Base-by-base conservation (phyloP, 139 green algal genomes). In the Ostreobium quekettii region DNA sequence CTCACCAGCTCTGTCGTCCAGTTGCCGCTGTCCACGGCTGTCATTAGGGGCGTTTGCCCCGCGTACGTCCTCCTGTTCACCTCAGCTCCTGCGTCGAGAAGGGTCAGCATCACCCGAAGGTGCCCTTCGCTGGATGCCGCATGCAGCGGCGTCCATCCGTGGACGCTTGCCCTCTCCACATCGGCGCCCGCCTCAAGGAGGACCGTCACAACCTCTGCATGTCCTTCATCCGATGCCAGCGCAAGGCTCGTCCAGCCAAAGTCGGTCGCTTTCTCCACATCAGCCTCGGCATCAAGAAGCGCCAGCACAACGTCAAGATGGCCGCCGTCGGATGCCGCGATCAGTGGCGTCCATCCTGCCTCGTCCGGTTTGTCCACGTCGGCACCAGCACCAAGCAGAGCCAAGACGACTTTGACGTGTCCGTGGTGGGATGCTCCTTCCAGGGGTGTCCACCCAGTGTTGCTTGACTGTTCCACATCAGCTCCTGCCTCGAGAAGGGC, bases 331-430 rank as follows among this genome's bases (percentile, higher is more conserved):
- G 36, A n/a, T 19, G 24, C 36, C 36, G 26, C 68, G 36, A 0
- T 48, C 56, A 11, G 19, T n/a, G 11, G 53, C 4, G 59, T 74
- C 68, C 59, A 68, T 46, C 1, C 60, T 31, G n/a, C n/a, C n/a
- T n/a, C n/a, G n/a, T n/a, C n/a, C n/a, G n/a, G n/a, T n/a, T n/a
- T n/a, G n/a, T n/a, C n/a, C n/a, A n/a, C n/a, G n/a, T n/a, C n/a
- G n/a, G n/a, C n/a, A n/a, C n/a, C n/a, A n/a, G n/a, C n/a, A n/a
- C n/a, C n/a, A 30, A 61, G 64, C 19, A 58, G 59, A 3, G 68
- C 68, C 38, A 74, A 29, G 7, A 74, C 42, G 35, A 74, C 59
- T 36, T 74, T 74, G 33, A 69, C 68, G n/a, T n/a, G n/a, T n/a
- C n/a, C n/a, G n/a, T n/a, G n/a, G n/a, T n/a, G n/a, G n/a, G n/a